These are phyloP conservation scores for Leptographium wingfieldii DNA, from an alignment of 2,329 filamentous ascomycete species.

Conservation along the genomic window DNA sequence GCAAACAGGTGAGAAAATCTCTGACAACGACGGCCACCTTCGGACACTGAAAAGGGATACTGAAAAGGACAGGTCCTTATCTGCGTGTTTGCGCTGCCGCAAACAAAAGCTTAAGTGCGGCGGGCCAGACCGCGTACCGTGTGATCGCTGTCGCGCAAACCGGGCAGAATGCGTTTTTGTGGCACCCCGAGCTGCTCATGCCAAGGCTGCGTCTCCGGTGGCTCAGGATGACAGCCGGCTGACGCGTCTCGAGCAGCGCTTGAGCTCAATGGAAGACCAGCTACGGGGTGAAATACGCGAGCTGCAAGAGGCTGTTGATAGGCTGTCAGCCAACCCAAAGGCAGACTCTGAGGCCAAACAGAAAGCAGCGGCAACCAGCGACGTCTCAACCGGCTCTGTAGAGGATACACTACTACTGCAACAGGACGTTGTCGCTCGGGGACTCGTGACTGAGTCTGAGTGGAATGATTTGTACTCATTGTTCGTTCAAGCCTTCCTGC, in stretches of 20 bases:
- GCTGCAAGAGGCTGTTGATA: neutral
- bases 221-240: neutral
- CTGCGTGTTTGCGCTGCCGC: neutral
- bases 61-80: neutral
- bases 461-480: neutral
- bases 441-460: neutral
- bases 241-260: neutral
- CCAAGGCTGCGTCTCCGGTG: neutral
- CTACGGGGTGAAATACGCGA: neutral
- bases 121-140: neutral
- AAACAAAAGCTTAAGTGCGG: neutral
- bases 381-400: neutral
- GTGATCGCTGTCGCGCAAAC: neutral
- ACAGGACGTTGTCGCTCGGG: neutral
- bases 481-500: neutral
- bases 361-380: too few species aligned
- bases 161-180: neutral
- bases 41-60: neutral
- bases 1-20: neutral
- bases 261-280: neutral
- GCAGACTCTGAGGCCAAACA: neutral
- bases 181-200: neutral
- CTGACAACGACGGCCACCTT: neutral
- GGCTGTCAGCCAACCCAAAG: neutral
- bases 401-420: neutral